Evolutionary conservation across 441 rosid genomes (phyloP), one percentile per base, ranked within the genome.

Genomic region (Gossypium davidsonii): DNA sequence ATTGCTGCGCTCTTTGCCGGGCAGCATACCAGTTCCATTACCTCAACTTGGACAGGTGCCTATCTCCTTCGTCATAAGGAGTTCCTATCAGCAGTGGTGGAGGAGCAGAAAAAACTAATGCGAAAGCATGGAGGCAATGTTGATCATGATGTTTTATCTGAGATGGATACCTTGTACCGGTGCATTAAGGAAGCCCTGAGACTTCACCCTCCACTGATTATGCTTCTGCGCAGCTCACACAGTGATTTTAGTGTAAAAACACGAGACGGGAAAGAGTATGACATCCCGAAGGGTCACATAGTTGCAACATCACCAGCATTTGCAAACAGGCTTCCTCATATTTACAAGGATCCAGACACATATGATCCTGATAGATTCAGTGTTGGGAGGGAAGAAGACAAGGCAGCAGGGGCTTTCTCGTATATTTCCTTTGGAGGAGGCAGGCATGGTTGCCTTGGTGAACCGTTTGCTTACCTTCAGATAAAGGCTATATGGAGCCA

Each of bases 401-500:
- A 96, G 80, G 89, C 67, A 0, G 89, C 94, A 1, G 99, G 98
- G 0, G 86, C 97, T 18, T 93, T 96, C 74, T 96, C 98, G 0
- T 89, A 90, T 73, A 89, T 93, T 28, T 83, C 99, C 1, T 96
- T 96, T 10, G 99, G 99, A 59, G 99, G 97, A 31, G 99, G 98
- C 73, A 83, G 99, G 79, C 99, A 93, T 12, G 99, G 99, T 4
- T 96, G 98, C 77, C 96, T 93, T 4, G 99, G 98, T 0, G 99
- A 96, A 82, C 98, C 98, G 2, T 96, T 96, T 79, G 98, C 99
- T 58, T 93, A 93, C 85, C 82, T 96, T 77, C 99, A 96, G 88
- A 96, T 96, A 77, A 96, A 93, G 85, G 99, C 98, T 34, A 89
- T 96, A 79, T 96, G 99, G 99, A 93, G 97, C 81, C 99, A 93